A percentile compares a stretch with the other conserved stretches of the same genome.
Conservation (phyloP, 2,329 filamentous ascomycete genomes). For the Grosmannia clavigera region DNA sequence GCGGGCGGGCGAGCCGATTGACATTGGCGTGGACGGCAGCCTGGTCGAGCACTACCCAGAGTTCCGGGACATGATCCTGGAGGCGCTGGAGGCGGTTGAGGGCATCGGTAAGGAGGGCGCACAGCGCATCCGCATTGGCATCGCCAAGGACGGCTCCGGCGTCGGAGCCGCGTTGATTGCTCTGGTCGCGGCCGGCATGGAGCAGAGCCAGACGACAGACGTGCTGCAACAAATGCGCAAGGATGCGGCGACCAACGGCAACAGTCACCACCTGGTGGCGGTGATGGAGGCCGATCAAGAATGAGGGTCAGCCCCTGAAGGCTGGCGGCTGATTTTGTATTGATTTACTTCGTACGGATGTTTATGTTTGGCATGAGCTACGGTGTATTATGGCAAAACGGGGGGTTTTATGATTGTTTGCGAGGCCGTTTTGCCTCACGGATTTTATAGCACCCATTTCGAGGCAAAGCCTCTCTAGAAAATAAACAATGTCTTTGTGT, state of each 20-base stretch:
- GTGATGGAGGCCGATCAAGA: constrained; percentile 15
- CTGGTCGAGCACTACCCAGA: constrained; percentile 92
- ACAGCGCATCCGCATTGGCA: constrained; percentile 80
- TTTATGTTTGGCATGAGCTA: background rate
- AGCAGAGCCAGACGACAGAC: constrained; percentile 30
- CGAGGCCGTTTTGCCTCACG: too few species aligned
- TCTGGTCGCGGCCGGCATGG: constrained; percentile 64
- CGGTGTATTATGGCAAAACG: background rate
- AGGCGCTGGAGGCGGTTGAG: constrained; percentile 64
- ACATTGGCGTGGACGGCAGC: constrained; percentile 89
- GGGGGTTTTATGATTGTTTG: background rate
- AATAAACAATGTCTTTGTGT: background rate
- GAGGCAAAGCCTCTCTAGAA: too few species aligned
- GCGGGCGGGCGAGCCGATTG: constrained; percentile 54
- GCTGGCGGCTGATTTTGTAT: background rate
- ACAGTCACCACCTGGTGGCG: constrained; percentile 16
- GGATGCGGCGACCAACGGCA: constrained; percentile 18
- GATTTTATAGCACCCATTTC: background rate
- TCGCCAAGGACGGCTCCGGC: constrained; percentile 91
- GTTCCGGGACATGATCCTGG: constrained; percentile 79
- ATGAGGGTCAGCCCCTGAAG: background rate
- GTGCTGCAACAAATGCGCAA: constrained; percentile 28
- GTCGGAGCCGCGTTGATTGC: constrained; percentile 95
- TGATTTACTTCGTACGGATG: background rate
- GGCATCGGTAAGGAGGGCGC: constrained; percentile 69